phyloP scores from a whole-genome alignment of 2,329 filamentous ascomycete genomes.

The Fusarium fracticaudum region DNA sequence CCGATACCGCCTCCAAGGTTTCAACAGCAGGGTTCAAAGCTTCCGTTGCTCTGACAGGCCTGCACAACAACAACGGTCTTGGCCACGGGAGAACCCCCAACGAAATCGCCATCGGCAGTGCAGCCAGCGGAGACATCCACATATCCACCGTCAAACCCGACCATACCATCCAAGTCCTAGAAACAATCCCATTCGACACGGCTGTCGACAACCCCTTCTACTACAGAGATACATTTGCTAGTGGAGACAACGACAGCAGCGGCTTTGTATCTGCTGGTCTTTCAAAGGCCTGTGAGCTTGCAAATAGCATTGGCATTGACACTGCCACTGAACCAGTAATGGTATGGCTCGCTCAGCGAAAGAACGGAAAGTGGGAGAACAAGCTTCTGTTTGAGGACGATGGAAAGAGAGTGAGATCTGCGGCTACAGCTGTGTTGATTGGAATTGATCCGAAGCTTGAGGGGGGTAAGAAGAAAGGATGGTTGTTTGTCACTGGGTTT shows the following conservation, averaged over 20 bases:
- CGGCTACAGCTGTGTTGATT: constrained; percentile 63
- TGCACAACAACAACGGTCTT: constrained; percentile 67
- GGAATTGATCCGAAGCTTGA: constrained; percentile 59
- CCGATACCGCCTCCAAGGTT: constrained; percentile 48
- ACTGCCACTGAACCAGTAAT: constrained; percentile 54
- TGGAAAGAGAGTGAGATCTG: constrained; percentile 58
- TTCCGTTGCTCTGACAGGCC: constrained; percentile 52
- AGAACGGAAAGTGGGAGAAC: constrained; percentile 51
- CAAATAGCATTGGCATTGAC: constrained; percentile 43
- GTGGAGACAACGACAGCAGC: constrained; percentile 51
- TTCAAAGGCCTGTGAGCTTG: constrained; percentile 51
- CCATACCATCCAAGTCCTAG: constrained; percentile 43
- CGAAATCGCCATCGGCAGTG: constrained; percentile 57
- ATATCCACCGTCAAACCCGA: constrained; percentile 46
- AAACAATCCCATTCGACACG: constrained; percentile 53
- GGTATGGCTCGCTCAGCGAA: constrained; percentile 53
- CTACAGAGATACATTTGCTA: constrained; percentile 63
- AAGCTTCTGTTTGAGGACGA: constrained; percentile 68
- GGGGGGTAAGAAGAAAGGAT: constrained; percentile 58
- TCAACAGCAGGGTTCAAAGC: constrained; percentile 45
- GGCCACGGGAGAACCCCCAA: constrained; percentile 55
- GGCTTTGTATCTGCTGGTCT: constrained; percentile 64
- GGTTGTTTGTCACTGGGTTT: constrained; percentile 68
- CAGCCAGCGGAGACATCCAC: constrained; percentile 58
- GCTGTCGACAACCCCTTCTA: constrained; percentile 67